Conservation (phyloP, 805 yeast species). For the Pichia pseudocactophila region DNA sequence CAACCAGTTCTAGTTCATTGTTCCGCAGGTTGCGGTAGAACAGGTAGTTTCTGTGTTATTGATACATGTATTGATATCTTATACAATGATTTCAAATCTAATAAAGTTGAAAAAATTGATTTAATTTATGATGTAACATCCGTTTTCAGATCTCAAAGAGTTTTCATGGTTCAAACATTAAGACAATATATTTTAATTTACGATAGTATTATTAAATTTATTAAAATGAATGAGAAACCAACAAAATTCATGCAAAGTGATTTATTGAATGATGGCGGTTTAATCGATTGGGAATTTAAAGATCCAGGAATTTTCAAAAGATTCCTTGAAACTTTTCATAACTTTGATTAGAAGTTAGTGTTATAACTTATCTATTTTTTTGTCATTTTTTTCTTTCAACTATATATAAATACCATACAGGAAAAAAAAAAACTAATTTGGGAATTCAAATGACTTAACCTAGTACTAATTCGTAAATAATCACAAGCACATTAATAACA, state of each 20-base stretch:
- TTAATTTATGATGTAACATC: conserved; percentile 41
- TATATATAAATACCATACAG: too few relatives aligned
- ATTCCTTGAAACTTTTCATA: conserved; percentile 4
- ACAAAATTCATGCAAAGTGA: neutral
- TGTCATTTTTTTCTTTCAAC: too few relatives aligned
- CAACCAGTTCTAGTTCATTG: conserved; percentile 73
- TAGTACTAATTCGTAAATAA: conserved; percentile 42
- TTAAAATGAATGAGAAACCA: conserved; percentile 12
- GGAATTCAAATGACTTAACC: too few relatives aligned
- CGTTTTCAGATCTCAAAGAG: conserved; percentile 40
- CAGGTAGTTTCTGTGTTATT: conserved; percentile 78
- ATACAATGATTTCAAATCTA: conserved; percentile 4
- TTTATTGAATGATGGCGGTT: conserved; percentile 7
- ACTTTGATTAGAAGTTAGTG: neutral
- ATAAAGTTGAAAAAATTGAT: conserved; percentile 22
- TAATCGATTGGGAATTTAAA: conserved; percentile 13
- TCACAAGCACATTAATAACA: conserved; percentile 39
- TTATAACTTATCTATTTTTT: too few relatives aligned
- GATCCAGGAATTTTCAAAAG: conserved; percentile 9
- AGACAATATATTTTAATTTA: conserved; percentile 46
- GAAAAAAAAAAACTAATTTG: too few relatives aligned
- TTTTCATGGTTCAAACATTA: conserved; percentile 51
- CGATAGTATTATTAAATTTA: conserved; percentile 30
- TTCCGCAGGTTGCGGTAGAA: conserved; percentile 95
- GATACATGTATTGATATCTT: conserved; percentile 44